Percentiles rank a stretch among this genome's conserved stretches.
These are phyloP conservation scores for Centrapalus pauciflorus DNA, from an alignment of 129 eudicot species.

Conservation along the genomic window DNA sequence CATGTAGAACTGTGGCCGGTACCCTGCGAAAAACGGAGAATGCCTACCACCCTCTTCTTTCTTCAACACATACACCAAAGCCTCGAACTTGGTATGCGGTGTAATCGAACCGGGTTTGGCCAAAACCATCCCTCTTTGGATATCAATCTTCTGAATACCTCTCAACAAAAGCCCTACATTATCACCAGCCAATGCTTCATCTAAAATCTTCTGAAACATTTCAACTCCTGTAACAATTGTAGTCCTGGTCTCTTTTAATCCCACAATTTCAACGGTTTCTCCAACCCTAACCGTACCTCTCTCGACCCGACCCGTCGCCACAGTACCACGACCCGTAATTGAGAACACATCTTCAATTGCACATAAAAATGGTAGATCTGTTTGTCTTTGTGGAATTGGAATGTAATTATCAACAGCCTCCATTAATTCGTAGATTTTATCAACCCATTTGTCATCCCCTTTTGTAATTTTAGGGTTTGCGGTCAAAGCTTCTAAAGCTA, in stretches of 20 bases:
- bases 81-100: constrained; percentile 69
- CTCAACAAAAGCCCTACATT: constrained; percentile 77
- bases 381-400: constrained; percentile 66
- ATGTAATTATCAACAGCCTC: constrained; percentile 61
- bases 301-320: constrained; percentile 87
- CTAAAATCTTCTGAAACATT: constrained; percentile 85
- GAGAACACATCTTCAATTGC: constrained; percentile 86
- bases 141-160: constrained; percentile 67
- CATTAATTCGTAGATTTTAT: constrained; percentile 66
- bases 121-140: constrained; percentile 88
- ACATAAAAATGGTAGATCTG: constrained; percentile 58
- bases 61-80: constrained; percentile 81
- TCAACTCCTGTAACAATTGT: constrained; percentile 88
- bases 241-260: constrained; percentile 54
- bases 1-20: constrained; percentile 91
- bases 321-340: constrained; percentile 84
- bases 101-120: constrained; percentile 67
- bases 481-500: constrained; percentile 70
- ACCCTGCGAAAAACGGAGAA: constrained; percentile 78
- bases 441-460: constrained; percentile 76
- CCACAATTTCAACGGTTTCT: constrained; percentile 72
- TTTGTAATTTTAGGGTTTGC: constrained; percentile 51
- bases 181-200: constrained; percentile 83
- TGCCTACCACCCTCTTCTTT: constrained; percentile 96
- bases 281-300: constrained; percentile 79